These are phyloP conservation scores for Fusarium sp. DNA, from an alignment of 2,329 filamentous ascomycete species.

Conservation along the genomic window DNA sequence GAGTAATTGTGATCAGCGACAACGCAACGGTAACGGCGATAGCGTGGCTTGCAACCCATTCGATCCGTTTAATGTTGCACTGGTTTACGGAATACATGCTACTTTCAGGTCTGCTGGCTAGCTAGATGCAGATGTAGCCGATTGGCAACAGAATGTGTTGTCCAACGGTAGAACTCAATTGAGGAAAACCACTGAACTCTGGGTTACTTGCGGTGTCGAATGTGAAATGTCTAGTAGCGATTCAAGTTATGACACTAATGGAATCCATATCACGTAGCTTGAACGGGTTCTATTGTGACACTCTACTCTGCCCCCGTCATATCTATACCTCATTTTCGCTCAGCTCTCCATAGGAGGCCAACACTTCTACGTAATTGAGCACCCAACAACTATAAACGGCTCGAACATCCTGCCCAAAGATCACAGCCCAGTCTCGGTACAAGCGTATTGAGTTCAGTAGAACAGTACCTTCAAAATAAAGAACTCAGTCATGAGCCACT, in stretches of 20 bases:
- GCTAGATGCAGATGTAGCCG: not conserved
- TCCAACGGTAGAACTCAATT: not conserved
- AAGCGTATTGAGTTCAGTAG: not conserved
- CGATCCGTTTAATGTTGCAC: not conserved
- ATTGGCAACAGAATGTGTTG: not conserved
- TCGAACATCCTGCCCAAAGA: not conserved
- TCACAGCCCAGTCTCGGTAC: not conserved
- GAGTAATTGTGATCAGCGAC: too few species aligned
- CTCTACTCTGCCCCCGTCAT: not conserved
- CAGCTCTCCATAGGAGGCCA: not conserved
- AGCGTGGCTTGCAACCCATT: too few species aligned
- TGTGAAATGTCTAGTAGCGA: not conserved
- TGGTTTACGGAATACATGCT: not conserved
- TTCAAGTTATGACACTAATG: not conserved
- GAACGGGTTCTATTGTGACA: not conserved
- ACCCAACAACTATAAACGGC: not conserved
- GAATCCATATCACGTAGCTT: not conserved
- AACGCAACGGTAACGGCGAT: too few species aligned
- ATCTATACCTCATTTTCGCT: not conserved
- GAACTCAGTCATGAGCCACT: constrained; percentile 44
- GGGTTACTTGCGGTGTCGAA: not conserved
- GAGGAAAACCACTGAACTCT: not conserved
- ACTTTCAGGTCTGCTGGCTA: not conserved
- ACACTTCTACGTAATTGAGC: not conserved
- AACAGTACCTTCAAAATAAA: not conserved